A percentile compares a stretch with the other conserved stretches of the same genome.
phyloP scores from a whole-genome alignment of 2,329 filamentous ascomycete genomes.

The Calonectria multiphialidica region DNA sequence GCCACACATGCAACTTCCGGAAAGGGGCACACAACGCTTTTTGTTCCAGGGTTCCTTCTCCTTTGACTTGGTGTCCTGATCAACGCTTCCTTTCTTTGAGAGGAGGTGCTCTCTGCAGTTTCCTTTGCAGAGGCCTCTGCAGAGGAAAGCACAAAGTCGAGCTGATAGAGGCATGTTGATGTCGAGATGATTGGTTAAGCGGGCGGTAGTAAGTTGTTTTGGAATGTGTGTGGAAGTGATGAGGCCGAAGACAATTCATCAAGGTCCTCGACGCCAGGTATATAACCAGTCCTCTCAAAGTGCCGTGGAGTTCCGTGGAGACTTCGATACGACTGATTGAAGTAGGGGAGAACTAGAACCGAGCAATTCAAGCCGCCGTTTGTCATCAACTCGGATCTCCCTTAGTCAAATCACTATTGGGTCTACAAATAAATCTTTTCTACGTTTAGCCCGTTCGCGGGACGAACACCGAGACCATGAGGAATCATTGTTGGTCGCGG shows the following conservation, averaged over 20 bases:
- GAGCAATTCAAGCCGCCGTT: neutral
- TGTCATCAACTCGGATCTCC: neutral
- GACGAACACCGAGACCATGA: neutral
- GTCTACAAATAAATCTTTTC: neutral
- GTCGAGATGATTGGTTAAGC: neutral
- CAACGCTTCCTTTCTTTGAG: neutral
- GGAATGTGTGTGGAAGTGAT: neutral
- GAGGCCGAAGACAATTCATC: neutral
- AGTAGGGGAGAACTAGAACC: no score
- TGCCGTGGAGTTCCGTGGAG: neutral
- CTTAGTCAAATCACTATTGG: neutral
- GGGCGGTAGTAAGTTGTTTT: neutral
- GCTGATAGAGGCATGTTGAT: neutral
- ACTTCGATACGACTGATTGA: neutral
- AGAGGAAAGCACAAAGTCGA: neutral
- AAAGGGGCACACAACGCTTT: slow-evolving; percentile 12
- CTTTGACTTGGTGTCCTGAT: neutral
- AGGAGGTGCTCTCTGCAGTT: neutral
- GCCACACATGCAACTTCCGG: slow-evolving; percentile 53
- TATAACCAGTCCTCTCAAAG: neutral
- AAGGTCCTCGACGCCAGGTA: neutral
- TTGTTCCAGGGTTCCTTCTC: neutral
- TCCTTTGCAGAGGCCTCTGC: no score
- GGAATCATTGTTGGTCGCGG: neutral
- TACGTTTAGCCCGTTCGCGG: no score